phyloP scores from a whole-genome alignment of 192 early-diverging fungal genomes.

The Coemansia sp. region DNA sequence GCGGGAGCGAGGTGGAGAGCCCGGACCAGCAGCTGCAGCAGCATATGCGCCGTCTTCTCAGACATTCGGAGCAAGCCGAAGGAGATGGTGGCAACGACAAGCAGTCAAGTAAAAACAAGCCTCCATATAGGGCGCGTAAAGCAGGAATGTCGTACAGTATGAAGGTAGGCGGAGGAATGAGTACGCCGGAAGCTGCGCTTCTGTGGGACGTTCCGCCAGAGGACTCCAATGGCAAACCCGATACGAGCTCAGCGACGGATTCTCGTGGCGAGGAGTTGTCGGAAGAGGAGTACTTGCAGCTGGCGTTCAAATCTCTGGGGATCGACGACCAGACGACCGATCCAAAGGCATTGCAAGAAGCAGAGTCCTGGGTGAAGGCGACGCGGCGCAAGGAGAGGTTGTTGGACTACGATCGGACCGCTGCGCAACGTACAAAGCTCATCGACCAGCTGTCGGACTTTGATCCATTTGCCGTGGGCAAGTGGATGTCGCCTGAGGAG shows the following conservation, averaged over 20 bases:
- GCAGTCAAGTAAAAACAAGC: background rate
- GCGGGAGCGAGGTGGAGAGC: constrained; percentile 44
- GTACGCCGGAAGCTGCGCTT: constrained; percentile 8
- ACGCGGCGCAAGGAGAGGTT: constrained; percentile 47
- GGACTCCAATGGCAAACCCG: background rate
- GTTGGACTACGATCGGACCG: constrained; percentile 53
- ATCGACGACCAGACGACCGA: constrained; percentile 21
- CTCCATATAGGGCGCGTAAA: background rate
- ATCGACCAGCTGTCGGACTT: constrained; percentile 52
- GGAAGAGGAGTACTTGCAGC: constrained; percentile 38
- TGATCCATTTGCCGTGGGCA: constrained; percentile 34
- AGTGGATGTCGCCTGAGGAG: constrained; percentile 56
- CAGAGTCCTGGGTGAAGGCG: constrained; percentile 47
- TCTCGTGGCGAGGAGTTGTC: constrained; percentile 14
- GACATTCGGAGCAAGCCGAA: constrained; percentile 5
- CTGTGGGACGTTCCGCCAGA: constrained; percentile 21
- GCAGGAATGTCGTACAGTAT: constrained; percentile 24
- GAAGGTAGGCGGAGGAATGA: constrained; percentile 36
- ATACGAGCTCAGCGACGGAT: background rate
- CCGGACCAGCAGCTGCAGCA: constrained; percentile 51
- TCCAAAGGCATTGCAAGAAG: constrained; percentile 12
- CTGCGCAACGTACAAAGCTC: constrained; percentile 53
- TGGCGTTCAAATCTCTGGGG: constrained; percentile 38
- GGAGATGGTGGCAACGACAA: background rate
- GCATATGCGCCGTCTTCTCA: constrained; percentile 38